phyloP scores from a whole-genome alignment of 345 rosid species.

The Clarkia xantiana region DNA sequence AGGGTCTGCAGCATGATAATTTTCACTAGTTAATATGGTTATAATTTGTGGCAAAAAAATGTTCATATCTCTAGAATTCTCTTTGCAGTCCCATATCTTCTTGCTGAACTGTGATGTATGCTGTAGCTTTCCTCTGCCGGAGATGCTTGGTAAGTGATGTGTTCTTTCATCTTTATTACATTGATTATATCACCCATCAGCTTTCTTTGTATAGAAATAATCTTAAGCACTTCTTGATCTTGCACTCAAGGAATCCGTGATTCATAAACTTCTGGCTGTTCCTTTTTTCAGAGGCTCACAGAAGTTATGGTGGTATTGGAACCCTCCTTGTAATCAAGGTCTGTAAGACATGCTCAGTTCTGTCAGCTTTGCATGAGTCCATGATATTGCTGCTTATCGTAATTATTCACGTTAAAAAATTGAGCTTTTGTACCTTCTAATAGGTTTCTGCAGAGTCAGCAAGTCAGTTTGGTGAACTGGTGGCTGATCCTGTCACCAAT shows the following conservation, averaged over 20 bases:
- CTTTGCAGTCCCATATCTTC: constrained; percentile 74
- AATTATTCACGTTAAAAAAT: neutral
- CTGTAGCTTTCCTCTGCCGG: constrained; percentile 81
- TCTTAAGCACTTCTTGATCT: too few species aligned
- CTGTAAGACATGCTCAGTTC: constrained; percentile 6
- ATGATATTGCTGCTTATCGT: too few species aligned
- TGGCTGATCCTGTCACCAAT: constrained; percentile 78
- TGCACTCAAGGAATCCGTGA: constrained; percentile 7
- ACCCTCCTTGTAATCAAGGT: constrained; percentile 86
- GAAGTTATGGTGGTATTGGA: constrained; percentile 66
- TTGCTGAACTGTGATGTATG: constrained; percentile 91
- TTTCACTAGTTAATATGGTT: neutral
- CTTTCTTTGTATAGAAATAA: too few species aligned
- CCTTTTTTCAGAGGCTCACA: constrained; percentile 58
- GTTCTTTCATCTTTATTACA: neutral
- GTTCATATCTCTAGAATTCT: neutral
- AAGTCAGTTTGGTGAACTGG: constrained; percentile 82
- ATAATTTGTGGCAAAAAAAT: too few species aligned
- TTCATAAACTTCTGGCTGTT: constrained; percentile 1
- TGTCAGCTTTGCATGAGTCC: neutral
- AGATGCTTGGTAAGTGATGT: constrained; percentile 58
- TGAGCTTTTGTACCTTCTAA: neutral
- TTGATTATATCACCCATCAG: too few species aligned
- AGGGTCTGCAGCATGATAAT: neutral
- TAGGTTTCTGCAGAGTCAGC: constrained; percentile 94